These are phyloP conservation scores for Annulohypoxylon nitens DNA, from an alignment of 495 filamentous ascomycete genomes.

Conservation along the genomic window DNA sequence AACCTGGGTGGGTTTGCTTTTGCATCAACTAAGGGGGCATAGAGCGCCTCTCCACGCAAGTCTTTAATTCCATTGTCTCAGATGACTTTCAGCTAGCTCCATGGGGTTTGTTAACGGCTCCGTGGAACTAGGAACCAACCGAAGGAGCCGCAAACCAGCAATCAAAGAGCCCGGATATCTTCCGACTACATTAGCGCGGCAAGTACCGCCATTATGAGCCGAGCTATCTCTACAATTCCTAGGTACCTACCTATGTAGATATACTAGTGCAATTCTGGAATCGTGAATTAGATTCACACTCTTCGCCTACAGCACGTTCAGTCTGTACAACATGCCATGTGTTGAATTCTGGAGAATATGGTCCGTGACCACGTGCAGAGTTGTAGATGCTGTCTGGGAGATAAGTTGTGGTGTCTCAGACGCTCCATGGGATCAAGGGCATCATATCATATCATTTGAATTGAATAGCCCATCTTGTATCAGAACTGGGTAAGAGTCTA, in stretches of 20 bases:
- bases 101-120: slow-evolving; percentile 11
- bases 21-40: slow-evolving; percentile 13
- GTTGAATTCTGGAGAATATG: slow-evolving; percentile 1
- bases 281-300: background rate
- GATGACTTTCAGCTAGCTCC: slow-evolving; percentile 13
- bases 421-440: background rate
- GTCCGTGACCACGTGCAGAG: slow-evolving; percentile 32
- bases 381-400: slow-evolving; percentile 26
- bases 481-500: background rate
- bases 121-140: background rate
- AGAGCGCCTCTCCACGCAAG: slow-evolving; percentile 16
- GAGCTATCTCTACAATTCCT: background rate
- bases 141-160: slow-evolving; percentile 21
- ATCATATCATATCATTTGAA: background rate
- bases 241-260: background rate
- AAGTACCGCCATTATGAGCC: background rate
- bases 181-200: background rate
- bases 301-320: background rate
- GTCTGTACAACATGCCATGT: slow-evolving; percentile 20
- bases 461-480: background rate
- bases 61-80: slow-evolving; percentile 18
- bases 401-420: background rate
- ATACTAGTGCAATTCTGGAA: background rate
- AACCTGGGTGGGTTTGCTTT: slow-evolving; percentile 1
- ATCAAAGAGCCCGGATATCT: background rate